Base-by-base conservation (phyloP, 2,329 filamentous ascomycete species). In the Beauveria bassiana region DNA sequence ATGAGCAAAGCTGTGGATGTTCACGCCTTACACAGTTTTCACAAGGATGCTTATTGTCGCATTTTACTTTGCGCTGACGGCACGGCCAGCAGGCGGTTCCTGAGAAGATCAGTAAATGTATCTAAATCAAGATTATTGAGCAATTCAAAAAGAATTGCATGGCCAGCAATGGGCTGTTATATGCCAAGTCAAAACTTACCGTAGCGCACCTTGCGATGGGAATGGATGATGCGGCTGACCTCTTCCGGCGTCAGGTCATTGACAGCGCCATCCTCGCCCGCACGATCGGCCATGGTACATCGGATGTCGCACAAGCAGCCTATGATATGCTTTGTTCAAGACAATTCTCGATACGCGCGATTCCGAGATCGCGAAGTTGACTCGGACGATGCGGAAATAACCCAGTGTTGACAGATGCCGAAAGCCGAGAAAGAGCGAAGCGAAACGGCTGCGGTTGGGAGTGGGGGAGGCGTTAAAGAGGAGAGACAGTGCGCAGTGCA, bases 1-100 rank as follows among this genome's bases (percentile, higher is more conserved):
- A 87, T 31, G 84, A 87, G 69, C 85, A 88, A 56, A 88, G 75
- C 71, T 83, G 79, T 2, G 84, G 79, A 66, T 88, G 85, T 63
- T 87, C 84, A 60, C 85, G 76, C 75, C 86, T 87, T 68, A 86
- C 80, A 68, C 85, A 88, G 69, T 88, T 88, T 68, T 87, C 84
- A 71, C 85, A 88, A 0, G 85, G 85, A 68, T 86, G 81, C 70
- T 86, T 84, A 71, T 87, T 87, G 74, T 87, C 85, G 70, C 85
- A 88, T 73, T 87, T 87, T 46, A 88, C 85, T 73, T 88, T 87
- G 65, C 85, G 79, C 71, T 87, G 85, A 51, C 85, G 79, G 69
- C 85, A 88, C 14, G 85, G 85, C 84, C 85, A 88, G 68, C 85
- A 88, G 5, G 83, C 83, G 47, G 83, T 86, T 62, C 83, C 83